Evolutionary conservation across 208 protist species (phyloP), one percentile per base, ranked within the genome.

Genomic region (Wallacemonas rigidus): DNA sequence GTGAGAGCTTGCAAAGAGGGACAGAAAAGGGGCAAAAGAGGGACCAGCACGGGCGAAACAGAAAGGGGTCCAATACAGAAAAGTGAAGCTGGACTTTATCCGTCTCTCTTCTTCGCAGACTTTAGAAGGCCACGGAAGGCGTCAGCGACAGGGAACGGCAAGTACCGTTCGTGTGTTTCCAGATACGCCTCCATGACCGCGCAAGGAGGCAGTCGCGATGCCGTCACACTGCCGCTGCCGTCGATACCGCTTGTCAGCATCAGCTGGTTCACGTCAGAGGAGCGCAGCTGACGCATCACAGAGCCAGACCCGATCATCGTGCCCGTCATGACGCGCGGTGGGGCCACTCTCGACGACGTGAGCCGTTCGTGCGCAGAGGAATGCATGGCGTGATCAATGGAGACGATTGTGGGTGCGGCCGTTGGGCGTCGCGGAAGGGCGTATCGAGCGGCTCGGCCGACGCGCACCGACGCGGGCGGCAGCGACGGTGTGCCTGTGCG

Each of bases 181-280:
- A 65, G 60, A 41, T 65, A 65, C 41, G 4, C 60, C 40, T 65
- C 60, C 7, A 65, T 4, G 7, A 65, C 1, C n/a, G 14, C n/a
- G n/a, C 36, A 41, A 12, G 60, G 60, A 14, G 36, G 50, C 40
- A 17, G 8, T 8, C 43, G 60, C n/a, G 60, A 26, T 26, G 26
- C 26, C 26, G 26, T 26, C 26, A 26, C 26, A 26, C 26, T 26
- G 26, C 26, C 26, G 26, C 26, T 26, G 26, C 26, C 26, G 26
- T 26, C 26, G 26, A 26, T 26, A 26, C 26, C 26, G 26, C 26
- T 26, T 26, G 26, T 26, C 26, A 26, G 26, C 26, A 26, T 26
- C 26, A 26, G 26, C 26, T 26, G 26, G 26, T 26, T 0, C 26
- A 26, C 26, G 26, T 26, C 26, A 26, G 26, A 26, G 26, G 0